These are phyloP conservation scores for Pharus latifolius DNA, from an alignment of 176 grass and related monocot genomes.

Conservation along the genomic window DNA sequence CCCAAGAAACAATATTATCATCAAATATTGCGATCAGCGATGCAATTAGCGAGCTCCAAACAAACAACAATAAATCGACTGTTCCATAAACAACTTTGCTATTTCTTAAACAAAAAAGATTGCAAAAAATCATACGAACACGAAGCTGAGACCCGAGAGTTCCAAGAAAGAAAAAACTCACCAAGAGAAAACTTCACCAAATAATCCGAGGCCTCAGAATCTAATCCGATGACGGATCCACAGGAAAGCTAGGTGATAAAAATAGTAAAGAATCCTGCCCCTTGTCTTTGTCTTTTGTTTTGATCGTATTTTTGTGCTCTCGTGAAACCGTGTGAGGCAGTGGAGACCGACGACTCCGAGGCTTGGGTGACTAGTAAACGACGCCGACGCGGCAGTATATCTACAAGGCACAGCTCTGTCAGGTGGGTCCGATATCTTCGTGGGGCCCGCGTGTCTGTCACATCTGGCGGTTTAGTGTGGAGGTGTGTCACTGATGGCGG, in stretches of 20 bases:
- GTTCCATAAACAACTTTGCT: background rate
- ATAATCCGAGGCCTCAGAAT: background rate
- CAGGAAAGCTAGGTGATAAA: background rate
- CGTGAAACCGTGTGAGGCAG: conserved; percentile 13
- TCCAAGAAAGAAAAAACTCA: conserved; percentile 16
- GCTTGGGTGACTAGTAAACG: conserved; percentile 34
- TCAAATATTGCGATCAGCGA: background rate
- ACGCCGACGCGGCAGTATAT: conserved; percentile 32
- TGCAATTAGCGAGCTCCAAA: background rate
- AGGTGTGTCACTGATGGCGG: background rate
- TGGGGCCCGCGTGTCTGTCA: background rate
- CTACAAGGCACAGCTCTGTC: too few species aligned
- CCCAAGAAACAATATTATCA: background rate
- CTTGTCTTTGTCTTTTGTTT: background rate
- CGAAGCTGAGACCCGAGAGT: background rate
- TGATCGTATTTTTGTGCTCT: conserved; percentile 24
- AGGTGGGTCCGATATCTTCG: background rate
- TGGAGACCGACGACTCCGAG: conserved; percentile 35
- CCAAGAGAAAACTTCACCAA: conserved; percentile 12
- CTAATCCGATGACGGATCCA: background rate
- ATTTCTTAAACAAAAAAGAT: background rate
- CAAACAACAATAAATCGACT: too few species aligned
- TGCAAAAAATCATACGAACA: background rate
- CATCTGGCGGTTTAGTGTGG: background rate
- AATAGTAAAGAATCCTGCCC: background rate